Percentiles rank a stretch among this genome's conserved stretches.
These are phyloP conservation scores for Termitomyces sp. DNA, from an alignment of 768 basidiomycete species.

Conservation along the genomic window DNA sequence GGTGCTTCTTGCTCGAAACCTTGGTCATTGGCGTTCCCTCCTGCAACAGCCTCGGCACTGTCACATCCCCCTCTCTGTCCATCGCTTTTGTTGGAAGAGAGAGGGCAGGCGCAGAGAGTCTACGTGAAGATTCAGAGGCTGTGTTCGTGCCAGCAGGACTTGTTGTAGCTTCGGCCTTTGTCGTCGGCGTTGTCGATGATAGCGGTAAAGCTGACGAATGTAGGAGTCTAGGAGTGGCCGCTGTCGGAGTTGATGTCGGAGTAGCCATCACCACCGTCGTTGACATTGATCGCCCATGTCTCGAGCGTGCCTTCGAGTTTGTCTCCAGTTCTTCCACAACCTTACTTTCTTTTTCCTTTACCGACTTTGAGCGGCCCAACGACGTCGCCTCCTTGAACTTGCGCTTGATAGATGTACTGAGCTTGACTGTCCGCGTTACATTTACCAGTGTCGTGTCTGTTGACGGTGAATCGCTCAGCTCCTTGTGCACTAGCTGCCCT, in stretches of 20 bases:
- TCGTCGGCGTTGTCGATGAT: neutral
- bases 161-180: neutral
- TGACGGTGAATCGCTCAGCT: slow-evolving; percentile 13
- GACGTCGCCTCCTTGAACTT: slow-evolving; percentile 29
- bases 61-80: slow-evolving; percentile 22
- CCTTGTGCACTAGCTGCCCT: slow-evolving; percentile 21
- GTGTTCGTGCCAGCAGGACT: neutral
- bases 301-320: neutral
- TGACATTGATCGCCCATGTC: slow-evolving; percentile 10
- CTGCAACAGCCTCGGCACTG: slow-evolving; percentile 55
- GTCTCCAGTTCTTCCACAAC: neutral
- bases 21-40: slow-evolving; percentile 77
- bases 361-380: slow-evolving; percentile 25
- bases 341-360: slow-evolving; percentile 9
- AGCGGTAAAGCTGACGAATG: slow-evolving; percentile 1
- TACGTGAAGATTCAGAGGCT: neutral
- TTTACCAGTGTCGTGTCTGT: slow-evolving; percentile 1
- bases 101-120: slow-evolving; percentile 2
- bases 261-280: slow-evolving; percentile 1
- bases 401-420: slow-evolving; percentile 31
- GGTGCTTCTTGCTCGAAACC: slow-evolving; percentile 74
- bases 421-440: slow-evolving; percentile 6
- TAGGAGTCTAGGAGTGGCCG: neutral
- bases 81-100: slow-evolving; percentile 12
- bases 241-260: slow-evolving; percentile 8